Conservation (phyloP, 345 rosid species). For the Pseudoturritis turrita region DNA sequence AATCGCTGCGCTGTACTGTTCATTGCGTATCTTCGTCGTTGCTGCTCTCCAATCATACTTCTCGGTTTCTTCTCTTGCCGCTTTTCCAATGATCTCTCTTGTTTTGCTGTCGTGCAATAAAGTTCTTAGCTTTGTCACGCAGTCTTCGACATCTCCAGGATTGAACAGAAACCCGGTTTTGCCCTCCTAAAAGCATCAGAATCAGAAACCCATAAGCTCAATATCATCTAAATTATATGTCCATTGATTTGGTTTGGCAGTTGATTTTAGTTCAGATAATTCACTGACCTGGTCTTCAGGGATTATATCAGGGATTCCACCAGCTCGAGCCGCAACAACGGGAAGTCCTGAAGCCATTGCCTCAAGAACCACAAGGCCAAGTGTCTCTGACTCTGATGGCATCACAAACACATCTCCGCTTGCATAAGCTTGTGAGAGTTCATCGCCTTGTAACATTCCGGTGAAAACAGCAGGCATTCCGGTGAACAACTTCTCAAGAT, state of each 20-base stretch:
- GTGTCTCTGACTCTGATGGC: constrained; percentile 98
- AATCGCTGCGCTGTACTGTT: constrained; percentile 89
- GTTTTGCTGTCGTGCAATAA: constrained; percentile 47
- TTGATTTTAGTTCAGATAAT: neutral
- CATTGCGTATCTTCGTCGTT: constrained; percentile 76
- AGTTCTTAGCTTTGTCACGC: constrained; percentile 59
- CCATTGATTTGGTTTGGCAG: neutral
- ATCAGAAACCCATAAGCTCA: neutral
- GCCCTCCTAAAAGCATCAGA: constrained; percentile 44
- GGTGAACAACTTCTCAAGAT: constrained; percentile 71
- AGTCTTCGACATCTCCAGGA: constrained; percentile 88
- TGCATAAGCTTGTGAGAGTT: constrained; percentile 94
- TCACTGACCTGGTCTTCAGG: constrained; percentile 78
- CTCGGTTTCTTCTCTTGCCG: constrained; percentile 84
- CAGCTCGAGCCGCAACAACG: constrained; percentile 89
- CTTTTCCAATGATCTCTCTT: constrained; percentile 75
- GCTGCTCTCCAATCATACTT: constrained; percentile 97
- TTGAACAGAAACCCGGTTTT: constrained; percentile 69
- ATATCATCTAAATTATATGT: neutral
- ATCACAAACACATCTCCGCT: constrained; percentile 93
- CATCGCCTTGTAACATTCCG: constrained; percentile 85
- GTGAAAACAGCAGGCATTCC: constrained; percentile 95
- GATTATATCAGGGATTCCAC: constrained; percentile 94
- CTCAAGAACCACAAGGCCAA: constrained; percentile 91
- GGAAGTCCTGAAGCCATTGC: constrained; percentile 97